Evolutionary conservation across 345 rosid genomes (phyloP).

Genomic region (Kandelia obovata): DNA sequence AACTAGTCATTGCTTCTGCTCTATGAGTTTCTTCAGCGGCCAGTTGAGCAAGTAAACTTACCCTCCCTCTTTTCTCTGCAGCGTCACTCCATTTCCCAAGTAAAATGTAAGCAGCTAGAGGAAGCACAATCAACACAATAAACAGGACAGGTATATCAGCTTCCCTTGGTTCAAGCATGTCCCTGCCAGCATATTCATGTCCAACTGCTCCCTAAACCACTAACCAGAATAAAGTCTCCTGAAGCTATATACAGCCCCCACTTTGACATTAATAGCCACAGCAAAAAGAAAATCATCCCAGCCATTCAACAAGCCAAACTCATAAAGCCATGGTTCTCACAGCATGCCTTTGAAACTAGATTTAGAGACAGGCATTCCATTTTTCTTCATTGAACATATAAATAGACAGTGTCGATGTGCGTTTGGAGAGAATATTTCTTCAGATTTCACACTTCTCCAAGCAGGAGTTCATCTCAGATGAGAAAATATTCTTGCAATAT

Average conservation of each 20-base stretch:
- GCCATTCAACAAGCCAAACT: not conserved
- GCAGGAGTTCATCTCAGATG: too few relatives aligned
- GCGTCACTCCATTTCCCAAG: constrained; percentile 87
- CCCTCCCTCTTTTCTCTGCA: constrained; percentile 56
- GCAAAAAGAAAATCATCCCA: not conserved
- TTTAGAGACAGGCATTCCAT: too few relatives aligned
- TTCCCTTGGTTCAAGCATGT: constrained; percentile 96
- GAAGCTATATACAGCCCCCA: constrained; percentile 24
- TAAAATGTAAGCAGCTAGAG: constrained; percentile 63
- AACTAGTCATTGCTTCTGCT: constrained; percentile 49
- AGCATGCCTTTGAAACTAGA: too few relatives aligned
- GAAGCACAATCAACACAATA: constrained; percentile 80
- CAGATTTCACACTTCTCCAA: too few relatives aligned
- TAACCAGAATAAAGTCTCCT: constrained; percentile 23
- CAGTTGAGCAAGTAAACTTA: constrained; percentile 60
- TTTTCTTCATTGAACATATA: too few relatives aligned
- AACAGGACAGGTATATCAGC: constrained; percentile 71
- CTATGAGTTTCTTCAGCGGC: constrained; percentile 75
- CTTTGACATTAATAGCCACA: not conserved
- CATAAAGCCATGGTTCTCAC: too few relatives aligned
- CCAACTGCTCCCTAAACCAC: constrained; percentile 36
- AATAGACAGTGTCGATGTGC: too few relatives aligned
- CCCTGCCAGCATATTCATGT: constrained; percentile 72
- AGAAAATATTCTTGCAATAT: too few relatives aligned
- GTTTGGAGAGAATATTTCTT: too few relatives aligned